phyloP scores from a whole-genome alignment of 2,329 filamentous ascomycete genomes.

The Penicillium olsonii region DNA sequence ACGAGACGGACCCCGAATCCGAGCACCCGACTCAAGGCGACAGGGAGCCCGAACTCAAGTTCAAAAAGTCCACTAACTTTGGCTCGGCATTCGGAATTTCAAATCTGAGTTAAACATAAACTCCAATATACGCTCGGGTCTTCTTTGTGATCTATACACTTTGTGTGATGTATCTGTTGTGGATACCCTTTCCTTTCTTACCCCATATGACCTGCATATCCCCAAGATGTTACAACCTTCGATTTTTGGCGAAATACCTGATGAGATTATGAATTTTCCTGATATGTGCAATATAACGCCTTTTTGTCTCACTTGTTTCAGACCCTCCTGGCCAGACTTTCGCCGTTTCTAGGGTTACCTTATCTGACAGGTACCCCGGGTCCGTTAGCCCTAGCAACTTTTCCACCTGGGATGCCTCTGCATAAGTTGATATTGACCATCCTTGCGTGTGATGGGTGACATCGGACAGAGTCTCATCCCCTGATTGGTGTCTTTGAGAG shows the following conservation, averaged over 20 bases:
- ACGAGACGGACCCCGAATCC: constrained; percentile 27
- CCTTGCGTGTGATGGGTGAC: constrained; percentile 26
- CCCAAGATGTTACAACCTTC: background rate
- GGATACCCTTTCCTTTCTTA: background rate
- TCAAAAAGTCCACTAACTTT: constrained; percentile 50
- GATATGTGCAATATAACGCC: constrained; percentile 11
- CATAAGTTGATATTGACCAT: constrained; percentile 15
- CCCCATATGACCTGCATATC: constrained; percentile 3
- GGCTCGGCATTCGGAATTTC: constrained; percentile 48
- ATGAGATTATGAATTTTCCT: constrained; percentile 11
- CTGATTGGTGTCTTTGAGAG: constrained; percentile 1
- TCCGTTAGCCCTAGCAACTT: constrained; percentile 6
- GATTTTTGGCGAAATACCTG: constrained; percentile 6
- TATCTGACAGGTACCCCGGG: background rate
- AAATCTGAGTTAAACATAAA: constrained; percentile 20
- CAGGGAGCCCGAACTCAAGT: constrained; percentile 41
- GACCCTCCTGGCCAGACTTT: background rate
- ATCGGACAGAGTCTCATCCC: background rate
- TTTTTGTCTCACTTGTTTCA: constrained; percentile 1
- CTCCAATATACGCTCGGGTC: constrained; percentile 2
- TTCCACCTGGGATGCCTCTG: constrained; percentile 6
- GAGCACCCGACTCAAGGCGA: constrained; percentile 28
- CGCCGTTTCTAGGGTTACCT: constrained; percentile 1
- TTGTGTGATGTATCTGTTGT: background rate
- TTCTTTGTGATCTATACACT: constrained; percentile 18